Conservation (phyloP, 2,329 filamentous ascomycete genomes). For the Arachnomyces sp. region DNA sequence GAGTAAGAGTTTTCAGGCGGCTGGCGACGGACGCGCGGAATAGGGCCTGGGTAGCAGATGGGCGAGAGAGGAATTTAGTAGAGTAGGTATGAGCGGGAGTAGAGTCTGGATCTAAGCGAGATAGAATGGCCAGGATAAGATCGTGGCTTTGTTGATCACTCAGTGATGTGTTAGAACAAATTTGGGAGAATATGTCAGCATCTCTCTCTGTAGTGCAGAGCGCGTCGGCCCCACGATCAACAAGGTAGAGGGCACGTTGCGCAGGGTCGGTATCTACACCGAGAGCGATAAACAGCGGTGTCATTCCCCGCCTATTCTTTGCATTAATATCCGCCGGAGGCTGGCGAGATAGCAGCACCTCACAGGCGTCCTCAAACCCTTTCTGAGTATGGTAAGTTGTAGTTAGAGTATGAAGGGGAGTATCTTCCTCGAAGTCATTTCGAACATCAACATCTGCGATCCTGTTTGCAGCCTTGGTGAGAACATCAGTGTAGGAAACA, state of each 20-base stretch:
- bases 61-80: constrained; percentile 11
- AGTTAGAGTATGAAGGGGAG: constrained; percentile 17
- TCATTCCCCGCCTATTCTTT: constrained; percentile 13
- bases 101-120: constrained; percentile 8
- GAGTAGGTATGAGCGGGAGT: constrained; percentile 10
- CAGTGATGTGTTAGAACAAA: constrained; percentile 15
- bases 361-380: constrained; percentile 17
- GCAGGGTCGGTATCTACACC: constrained; percentile 14
- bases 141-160: constrained; percentile 17
- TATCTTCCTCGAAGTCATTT: constrained; percentile 15
- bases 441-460: constrained; percentile 14
- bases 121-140: constrained; percentile 14
- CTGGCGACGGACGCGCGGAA: constrained; percentile 13
- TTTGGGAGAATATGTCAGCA: constrained; percentile 17
- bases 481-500: constrained; percentile 13
- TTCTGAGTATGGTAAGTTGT: constrained; percentile 16
- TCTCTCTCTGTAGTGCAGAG: constrained; percentile 7
- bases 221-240: constrained; percentile 16
- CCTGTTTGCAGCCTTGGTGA: constrained; percentile 12
- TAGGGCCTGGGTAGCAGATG: constrained; percentile 10
- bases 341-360: constrained; percentile 14
- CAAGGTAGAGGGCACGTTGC: constrained; percentile 14
- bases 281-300: constrained; percentile 16
- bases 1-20: constrained; percentile 10
- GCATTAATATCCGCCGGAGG: constrained; percentile 16